Evolutionary conservation across 1,284 basidiomycete genomes (phyloP).

Genomic region (Trametes sp.): DNA sequence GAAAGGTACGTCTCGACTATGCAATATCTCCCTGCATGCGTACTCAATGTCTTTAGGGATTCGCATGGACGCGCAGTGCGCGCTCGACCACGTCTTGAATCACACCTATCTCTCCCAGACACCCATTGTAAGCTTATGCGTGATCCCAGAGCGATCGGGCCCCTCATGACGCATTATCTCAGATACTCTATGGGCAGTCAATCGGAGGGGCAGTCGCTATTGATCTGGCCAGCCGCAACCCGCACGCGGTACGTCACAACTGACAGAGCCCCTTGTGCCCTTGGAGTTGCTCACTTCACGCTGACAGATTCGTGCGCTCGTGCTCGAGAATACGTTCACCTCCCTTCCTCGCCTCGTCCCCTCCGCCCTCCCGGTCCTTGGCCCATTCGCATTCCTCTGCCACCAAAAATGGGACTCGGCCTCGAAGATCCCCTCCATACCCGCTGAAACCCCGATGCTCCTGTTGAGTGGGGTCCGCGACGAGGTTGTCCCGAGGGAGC

Average conservation of each 20-base stretch:
- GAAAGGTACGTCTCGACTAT: constrained; percentile 58
- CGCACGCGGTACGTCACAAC: constrained; percentile 60
- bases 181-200: constrained; percentile 92
- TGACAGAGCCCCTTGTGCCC: background rate
- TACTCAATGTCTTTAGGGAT: constrained; percentile 56
- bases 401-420: constrained; percentile 92
- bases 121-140: constrained; percentile 58
- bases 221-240: constrained; percentile 85
- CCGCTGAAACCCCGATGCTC: constrained; percentile 79
- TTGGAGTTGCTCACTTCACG: background rate
- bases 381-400: constrained; percentile 83
- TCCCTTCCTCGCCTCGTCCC: constrained; percentile 86
- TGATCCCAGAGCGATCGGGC: background rate
- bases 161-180: constrained; percentile 19
- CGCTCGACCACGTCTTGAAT: constrained; percentile 78
- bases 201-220: constrained; percentile 97
- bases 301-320: constrained; percentile 72
- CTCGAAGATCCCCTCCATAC: constrained; percentile 74
- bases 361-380: constrained; percentile 79
- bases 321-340: constrained; percentile 94
- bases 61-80: constrained; percentile 82
- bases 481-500: constrained; percentile 84
- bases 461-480: constrained; percentile 86
- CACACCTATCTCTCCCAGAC: constrained; percentile 77
- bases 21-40: background rate